Percentiles rank a stretch among this genome's conserved stretches.
phyloP scores from a whole-genome alignment of 2,329 filamentous ascomycete species.

The Botrytis porri region DNA sequence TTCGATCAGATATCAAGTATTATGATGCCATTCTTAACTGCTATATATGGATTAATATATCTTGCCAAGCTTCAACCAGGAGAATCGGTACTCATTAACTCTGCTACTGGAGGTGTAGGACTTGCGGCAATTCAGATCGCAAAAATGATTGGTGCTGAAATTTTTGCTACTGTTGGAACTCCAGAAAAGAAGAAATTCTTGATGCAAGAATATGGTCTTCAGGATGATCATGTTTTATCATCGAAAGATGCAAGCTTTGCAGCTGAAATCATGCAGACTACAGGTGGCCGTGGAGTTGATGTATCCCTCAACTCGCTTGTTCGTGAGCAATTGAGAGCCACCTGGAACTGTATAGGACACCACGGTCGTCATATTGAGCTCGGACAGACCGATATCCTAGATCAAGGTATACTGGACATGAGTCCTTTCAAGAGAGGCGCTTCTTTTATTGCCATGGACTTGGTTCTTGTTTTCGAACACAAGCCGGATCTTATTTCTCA shows the following conservation, averaged over 20 bases:
- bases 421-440: conserved; percentile 4
- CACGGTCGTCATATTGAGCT: conserved; percentile 42
- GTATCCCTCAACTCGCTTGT: conserved; percentile 33
- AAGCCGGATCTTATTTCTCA: not conserved
- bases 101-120: conserved; percentile 27
- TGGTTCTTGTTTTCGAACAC: not conserved
- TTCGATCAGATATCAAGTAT: conserved; percentile 33
- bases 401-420: conserved; percentile 6
- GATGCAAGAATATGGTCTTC: conserved; percentile 39
- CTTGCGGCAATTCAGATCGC: conserved; percentile 35
- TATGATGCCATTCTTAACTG: conserved; percentile 37
- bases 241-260: conserved; percentile 41
- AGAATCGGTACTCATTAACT: conserved; percentile 30
- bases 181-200: conserved; percentile 42
- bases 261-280: conserved; percentile 34
- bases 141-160: conserved; percentile 36
- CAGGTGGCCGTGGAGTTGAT: conserved; percentile 31
- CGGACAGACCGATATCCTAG: conserved; percentile 32
- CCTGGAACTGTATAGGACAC: conserved; percentile 38
- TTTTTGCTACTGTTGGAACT: conserved; percentile 45
- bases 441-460: conserved; percentile 18
- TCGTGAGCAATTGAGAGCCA: conserved; percentile 28
- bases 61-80: conserved; percentile 41
- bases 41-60: conserved; percentile 45
- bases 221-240: conserved; percentile 41